A percentile compares a stretch with the other conserved stretches of the same genome.
Conservation (phyloP, 2,329 filamentous ascomycete genomes). For the Arthrobotrys megalospora region DNA sequence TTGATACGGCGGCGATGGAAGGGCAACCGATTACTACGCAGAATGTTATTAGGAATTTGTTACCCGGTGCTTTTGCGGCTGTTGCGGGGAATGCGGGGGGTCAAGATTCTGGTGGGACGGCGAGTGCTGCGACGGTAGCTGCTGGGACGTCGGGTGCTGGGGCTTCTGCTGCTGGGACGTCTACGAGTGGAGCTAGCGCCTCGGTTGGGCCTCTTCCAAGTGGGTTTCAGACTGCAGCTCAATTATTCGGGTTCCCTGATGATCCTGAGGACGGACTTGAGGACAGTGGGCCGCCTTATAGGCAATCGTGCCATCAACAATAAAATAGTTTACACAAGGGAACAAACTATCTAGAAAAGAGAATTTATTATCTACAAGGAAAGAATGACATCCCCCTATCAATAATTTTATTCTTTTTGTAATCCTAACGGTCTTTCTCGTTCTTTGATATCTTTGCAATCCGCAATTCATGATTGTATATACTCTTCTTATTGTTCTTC, state of each 20-base stretch:
- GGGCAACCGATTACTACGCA: slow-evolving; percentile 45
- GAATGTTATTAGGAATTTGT: slow-evolving; percentile 44
- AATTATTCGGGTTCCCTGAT: slow-evolving; percentile 8
- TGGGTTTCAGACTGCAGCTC: background rate
- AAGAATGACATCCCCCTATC: too few relatives aligned
- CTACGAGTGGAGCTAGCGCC: background rate
- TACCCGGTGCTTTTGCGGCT: too few relatives aligned
- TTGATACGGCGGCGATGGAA: slow-evolving; percentile 38
- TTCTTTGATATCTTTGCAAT: too few relatives aligned
- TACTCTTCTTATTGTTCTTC: too few relatives aligned
- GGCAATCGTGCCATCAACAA: slow-evolving; percentile 5
- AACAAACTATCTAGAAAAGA: background rate
- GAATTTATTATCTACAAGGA: too few relatives aligned
- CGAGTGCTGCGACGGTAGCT: background rate
- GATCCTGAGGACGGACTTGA: background rate
- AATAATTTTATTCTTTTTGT: too few relatives aligned
- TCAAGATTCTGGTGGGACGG: background rate
- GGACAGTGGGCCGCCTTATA: background rate
- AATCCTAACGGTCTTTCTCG: too few relatives aligned
- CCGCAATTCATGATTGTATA: too few relatives aligned
- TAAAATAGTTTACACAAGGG: background rate
- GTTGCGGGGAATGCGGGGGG: too few relatives aligned
- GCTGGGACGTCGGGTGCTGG: background rate
- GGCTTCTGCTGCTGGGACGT: background rate
- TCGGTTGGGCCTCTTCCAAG: background rate